Evolutionary conservation across 306 rosid genomes (phyloP).

Genomic region (Acacia confusa): DNA sequence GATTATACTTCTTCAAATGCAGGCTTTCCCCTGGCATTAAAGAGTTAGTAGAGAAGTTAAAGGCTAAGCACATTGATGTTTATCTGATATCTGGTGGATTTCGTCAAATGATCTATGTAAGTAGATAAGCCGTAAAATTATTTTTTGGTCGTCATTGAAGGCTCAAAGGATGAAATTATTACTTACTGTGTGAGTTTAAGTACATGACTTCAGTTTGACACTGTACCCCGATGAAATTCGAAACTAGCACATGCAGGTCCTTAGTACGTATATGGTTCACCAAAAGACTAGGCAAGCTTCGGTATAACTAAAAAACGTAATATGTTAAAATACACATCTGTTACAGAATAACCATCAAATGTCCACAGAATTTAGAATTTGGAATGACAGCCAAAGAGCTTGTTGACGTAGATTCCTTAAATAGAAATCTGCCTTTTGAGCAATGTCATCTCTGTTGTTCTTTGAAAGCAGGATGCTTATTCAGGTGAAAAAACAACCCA

Average conservation of each 20-base stretch:
- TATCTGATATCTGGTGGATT: constrained; percentile 95
- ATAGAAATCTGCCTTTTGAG: neutral
- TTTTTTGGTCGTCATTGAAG: constrained; percentile 19
- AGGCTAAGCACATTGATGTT: constrained; percentile 54
- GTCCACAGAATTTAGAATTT: constrained; percentile 5
- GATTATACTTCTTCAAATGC: constrained; percentile 32
- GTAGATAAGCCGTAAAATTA: constrained; percentile 26
- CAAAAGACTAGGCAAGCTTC: neutral
- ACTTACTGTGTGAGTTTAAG: neutral
- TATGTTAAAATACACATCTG: neutral
- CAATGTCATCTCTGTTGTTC: neutral
- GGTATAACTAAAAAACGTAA: neutral
- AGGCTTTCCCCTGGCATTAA: constrained; percentile 93
- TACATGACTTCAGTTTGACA: neutral
- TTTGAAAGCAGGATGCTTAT: neutral
- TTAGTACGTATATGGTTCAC: neutral
- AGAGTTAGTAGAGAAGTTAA: constrained; percentile 70
- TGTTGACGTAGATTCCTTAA: neutral
- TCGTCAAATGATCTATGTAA: constrained; percentile 94
- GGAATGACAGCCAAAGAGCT: neutral
- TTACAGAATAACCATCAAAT: constrained; percentile 1
- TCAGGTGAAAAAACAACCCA: neutral
- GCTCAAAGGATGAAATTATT: constrained; percentile 1
- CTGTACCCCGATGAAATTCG: neutral
- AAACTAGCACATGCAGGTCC: constrained; percentile 8